Base-by-base conservation (phyloP, 495 filamentous ascomycete species). In the Tuber umbilicatum region DNA sequence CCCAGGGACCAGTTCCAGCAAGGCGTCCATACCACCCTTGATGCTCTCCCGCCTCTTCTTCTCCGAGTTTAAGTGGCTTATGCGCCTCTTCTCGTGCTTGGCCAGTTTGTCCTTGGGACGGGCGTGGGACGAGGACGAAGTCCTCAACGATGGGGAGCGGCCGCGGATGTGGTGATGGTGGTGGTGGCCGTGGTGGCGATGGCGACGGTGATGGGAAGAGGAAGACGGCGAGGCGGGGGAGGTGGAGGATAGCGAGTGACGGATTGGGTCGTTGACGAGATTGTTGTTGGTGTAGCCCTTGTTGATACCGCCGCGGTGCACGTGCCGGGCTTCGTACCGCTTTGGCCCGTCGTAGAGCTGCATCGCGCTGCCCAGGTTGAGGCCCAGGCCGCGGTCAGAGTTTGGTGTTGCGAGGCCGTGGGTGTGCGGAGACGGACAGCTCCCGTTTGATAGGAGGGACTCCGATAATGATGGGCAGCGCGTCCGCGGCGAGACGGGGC, bases 31-130 rank as follows among this genome's bases (percentile, higher is more conserved):
- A n/a, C 80, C 81, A 71, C 79, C 75, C 70, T 82, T 82, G 10
- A 82, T 82, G 38, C 80, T 82, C 72, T 82, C 80, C n/a, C 81
- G 73, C 23, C 81, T 75, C 68, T 77, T 80, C 69, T 82, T 82
- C 71, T 82, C 81, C 31, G 80, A 82, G 55, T 80, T 82, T 10
- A 82, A 73, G 35, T 82, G 81, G 31, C 78, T 80, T n/a, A 77
- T 74, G 23, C 81, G 77, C 23, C 81, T 75, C 69, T 82, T 82
- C 71, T 82, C 81, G 37, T 80, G 77, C 68, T 82, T 82, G 14
- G 80, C 76, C 27, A 79, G 70, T 70, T 79, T 79, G 38, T 79
- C 79, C 43, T 81, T 77, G 16, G 31, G 37, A 35, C 72, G 69
- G 39, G 78, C 41, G 78, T 78, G 38, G 70, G 73, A 42, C 47